Evolutionary conservation across 163 green algal species (phyloP).

Genomic region (Chlorella variabilis): DNA sequence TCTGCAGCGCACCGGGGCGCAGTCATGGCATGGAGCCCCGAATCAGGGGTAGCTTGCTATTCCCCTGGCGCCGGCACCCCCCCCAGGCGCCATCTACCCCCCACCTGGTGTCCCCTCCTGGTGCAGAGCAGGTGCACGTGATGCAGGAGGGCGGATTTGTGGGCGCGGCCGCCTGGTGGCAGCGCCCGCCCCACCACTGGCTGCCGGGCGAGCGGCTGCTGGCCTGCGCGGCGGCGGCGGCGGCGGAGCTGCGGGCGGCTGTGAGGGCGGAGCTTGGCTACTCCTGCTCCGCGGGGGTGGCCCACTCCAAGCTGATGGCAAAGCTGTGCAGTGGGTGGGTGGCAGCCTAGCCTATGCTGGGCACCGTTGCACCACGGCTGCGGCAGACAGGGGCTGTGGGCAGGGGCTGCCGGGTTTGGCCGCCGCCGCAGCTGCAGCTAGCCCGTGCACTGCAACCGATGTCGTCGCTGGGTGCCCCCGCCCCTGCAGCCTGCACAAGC

Average conservation of each 20-base stretch:
- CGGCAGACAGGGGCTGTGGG: too few species aligned
- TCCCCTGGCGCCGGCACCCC: too few species aligned
- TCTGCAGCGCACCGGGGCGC: not conserved
- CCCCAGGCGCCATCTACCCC: too few species aligned
- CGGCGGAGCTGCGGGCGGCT: slow-evolving; percentile 62
- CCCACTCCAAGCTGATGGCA: slow-evolving; percentile 81
- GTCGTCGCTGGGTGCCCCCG: too few species aligned
- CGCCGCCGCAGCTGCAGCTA: too few species aligned
- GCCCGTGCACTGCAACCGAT: too few species aligned
- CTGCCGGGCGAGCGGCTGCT: slow-evolving; percentile 67
- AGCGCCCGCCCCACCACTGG: slow-evolving; percentile 50
- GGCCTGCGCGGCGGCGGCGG: slow-evolving; percentile 54
- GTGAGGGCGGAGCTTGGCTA: slow-evolving; percentile 71
- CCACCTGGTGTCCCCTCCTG: too few species aligned
- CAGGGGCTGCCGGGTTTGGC: too few species aligned
- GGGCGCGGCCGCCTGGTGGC: slow-evolving; percentile 56
- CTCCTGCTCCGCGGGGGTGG: slow-evolving; percentile 73
- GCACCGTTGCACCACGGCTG: not conserved
- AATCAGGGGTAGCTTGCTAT: too few species aligned
- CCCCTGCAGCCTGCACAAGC: slow-evolving; percentile 79
- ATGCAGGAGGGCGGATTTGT: slow-evolving; percentile 26
- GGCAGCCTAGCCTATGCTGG: not conserved
- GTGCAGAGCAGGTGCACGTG: slow-evolving; percentile 29
- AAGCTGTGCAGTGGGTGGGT: slow-evolving; percentile 65
- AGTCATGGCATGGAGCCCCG: not conserved